Conservation (phyloP, 345 rosid genomes). For the Crucihimalaya himalaica region DNA sequence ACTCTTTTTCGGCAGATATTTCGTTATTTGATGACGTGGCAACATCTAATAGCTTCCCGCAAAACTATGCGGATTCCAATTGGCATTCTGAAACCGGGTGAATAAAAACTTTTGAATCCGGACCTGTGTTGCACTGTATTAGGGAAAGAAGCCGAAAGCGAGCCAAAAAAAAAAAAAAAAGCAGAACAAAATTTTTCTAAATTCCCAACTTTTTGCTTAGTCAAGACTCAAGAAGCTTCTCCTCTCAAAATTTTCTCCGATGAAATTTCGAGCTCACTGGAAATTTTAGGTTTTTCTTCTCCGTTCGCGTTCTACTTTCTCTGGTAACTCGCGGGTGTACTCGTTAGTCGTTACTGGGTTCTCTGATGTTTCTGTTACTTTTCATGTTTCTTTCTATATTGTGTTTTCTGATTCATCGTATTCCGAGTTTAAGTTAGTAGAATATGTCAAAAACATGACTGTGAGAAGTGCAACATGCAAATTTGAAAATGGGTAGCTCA, state of each 20-base stretch:
- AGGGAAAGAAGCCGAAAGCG: slow-evolving; percentile 34
- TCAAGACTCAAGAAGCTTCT: slow-evolving; percentile 22
- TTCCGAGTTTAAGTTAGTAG: not conserved
- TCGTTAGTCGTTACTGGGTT: slow-evolving; percentile 18
- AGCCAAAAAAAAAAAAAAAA: slow-evolving; percentile 36
- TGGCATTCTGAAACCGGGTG: slow-evolving; percentile 17
- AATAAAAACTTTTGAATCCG: slow-evolving; percentile 31
- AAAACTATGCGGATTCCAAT: slow-evolving; percentile 39
- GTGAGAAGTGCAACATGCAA: slow-evolving; percentile 10
- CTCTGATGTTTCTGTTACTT: slow-evolving; percentile 5
- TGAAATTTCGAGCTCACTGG: slow-evolving; percentile 12
- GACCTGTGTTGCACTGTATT: slow-evolving; percentile 27
- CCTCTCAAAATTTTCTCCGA: slow-evolving; percentile 19
- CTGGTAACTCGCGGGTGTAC: slow-evolving; percentile 15
- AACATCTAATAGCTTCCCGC: slow-evolving; percentile 38
- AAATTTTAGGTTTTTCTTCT: not conserved
- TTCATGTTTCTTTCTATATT: slow-evolving; percentile 2
- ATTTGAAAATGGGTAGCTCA: slow-evolving; percentile 12
- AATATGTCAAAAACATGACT: not conserved
- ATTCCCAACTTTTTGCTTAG: slow-evolving; percentile 32
- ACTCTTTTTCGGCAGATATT: slow-evolving; percentile 30
- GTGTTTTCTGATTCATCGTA: not conserved
- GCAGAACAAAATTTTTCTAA: slow-evolving; percentile 21
- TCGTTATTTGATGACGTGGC: slow-evolving; percentile 30
- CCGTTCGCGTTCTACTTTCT: slow-evolving; percentile 9